Percentiles rank a stretch among this genome's conserved stretches.
Conservation (phyloP, 768 basidiomycete genomes). For the Hygrocybe punicea region DNA sequence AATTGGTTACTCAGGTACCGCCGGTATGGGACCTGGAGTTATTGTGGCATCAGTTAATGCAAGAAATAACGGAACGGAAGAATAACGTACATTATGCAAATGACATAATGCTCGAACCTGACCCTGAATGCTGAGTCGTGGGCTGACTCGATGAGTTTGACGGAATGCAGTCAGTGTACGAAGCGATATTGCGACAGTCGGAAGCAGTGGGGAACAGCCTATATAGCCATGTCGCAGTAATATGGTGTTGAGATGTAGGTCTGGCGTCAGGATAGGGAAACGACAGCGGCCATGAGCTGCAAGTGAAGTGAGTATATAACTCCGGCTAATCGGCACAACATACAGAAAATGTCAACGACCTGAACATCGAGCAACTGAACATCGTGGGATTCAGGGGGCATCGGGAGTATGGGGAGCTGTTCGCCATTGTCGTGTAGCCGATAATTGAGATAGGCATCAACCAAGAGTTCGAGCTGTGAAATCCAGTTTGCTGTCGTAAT, state of each 20-base stretch:
- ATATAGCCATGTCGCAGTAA: slow-evolving; percentile 23
- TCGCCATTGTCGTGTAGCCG: neutral
- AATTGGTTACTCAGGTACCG: slow-evolving; percentile 19
- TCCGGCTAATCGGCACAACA: neutral
- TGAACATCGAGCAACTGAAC: neutral
- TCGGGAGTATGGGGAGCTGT: neutral
- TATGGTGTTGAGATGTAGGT: neutral
- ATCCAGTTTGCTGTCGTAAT: neutral
- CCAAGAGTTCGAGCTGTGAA: neutral
- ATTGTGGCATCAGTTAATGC: neutral
- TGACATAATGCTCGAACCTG: slow-evolving; percentile 30
- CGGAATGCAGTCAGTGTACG: slow-evolving; percentile 24
- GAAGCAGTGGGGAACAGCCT: slow-evolving; percentile 21
- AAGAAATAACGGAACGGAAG: neutral
- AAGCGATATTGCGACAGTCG: slow-evolving; percentile 16
- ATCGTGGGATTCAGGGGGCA: neutral
- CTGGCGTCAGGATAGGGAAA: neutral
- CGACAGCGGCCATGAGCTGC: no score
- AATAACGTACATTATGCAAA: slow-evolving; percentile 17
- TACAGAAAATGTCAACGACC: neutral
- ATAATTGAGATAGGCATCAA: neutral
- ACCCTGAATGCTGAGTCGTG: slow-evolving; percentile 24
- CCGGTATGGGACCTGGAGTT: slow-evolving; percentile 11
- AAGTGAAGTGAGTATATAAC: no score
- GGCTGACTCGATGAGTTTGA: slow-evolving; percentile 17